These are phyloP conservation scores for Corymbia calophylla DNA, from an alignment of 441 rosid genomes.

Conservation along the genomic window DNA sequence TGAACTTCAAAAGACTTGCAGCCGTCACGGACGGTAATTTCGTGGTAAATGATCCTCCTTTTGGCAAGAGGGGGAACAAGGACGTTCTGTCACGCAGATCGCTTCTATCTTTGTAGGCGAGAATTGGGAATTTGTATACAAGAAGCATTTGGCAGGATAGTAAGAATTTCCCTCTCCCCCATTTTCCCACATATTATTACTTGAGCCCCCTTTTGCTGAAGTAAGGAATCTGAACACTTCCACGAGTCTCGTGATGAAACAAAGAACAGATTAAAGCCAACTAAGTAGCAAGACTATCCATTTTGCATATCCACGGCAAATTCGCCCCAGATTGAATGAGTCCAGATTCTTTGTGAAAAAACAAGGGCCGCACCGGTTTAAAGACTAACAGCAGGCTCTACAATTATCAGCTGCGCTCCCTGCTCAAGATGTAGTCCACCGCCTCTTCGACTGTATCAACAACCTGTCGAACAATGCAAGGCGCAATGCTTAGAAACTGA, in stretches of 20 bases:
- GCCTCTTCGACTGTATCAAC: slow-evolving; percentile 55
- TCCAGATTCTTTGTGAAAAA: not conserved
- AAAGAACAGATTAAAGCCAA: not conserved
- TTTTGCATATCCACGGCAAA: not conserved
- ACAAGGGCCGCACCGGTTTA: not conserved
- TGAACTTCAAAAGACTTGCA: not conserved
- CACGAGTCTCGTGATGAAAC: not conserved
- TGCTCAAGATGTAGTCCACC: slow-evolving; percentile 39
- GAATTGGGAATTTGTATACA: not conserved
- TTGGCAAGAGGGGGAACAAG: not conserved
- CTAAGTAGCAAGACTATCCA: not conserved
- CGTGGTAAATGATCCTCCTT: not conserved
- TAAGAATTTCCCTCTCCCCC: not conserved
- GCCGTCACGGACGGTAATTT: not conserved
- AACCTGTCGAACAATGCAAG: slow-evolving; percentile 22
- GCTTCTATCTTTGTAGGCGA: not conserved
- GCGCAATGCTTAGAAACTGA: not conserved
- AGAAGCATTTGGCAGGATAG: not conserved
- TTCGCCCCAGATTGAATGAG: not conserved
- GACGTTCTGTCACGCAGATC: not conserved
- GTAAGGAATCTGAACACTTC: not conserved
- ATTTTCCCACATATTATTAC: not conserved
- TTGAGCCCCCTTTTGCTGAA: not conserved
- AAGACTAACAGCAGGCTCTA: not conserved
- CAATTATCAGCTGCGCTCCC: slow-evolving; percentile 14